These are phyloP conservation scores for Nothopassalora personata DNA, from an alignment of 2,329 filamentous ascomycete genomes.

Conservation along the genomic window DNA sequence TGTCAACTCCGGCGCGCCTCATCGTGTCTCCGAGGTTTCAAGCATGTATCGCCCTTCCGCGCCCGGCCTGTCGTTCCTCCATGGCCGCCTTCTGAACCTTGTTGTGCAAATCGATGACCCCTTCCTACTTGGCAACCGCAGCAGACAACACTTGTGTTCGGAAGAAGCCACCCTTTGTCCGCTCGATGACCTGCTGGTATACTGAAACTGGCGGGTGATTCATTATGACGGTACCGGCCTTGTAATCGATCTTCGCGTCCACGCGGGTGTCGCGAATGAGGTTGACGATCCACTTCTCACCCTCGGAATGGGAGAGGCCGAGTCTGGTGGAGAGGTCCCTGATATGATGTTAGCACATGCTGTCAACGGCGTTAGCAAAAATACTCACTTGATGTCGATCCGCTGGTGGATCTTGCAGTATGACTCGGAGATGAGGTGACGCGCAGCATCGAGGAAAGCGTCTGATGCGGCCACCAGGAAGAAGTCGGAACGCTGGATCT, in stretches of 20 bases:
- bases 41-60: not conserved
- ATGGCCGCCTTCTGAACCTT: not conserved
- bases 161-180: conserved; percentile 98
- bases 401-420: conserved; percentile 99
- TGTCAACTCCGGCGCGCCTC: conserved; percentile 6
- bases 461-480: conserved; percentile 84
- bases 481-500: conserved; percentile 89
- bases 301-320: conserved; percentile 86
- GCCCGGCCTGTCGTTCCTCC: not conserved
- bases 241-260: conserved; percentile 98
- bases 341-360: conserved; percentile 15
- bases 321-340: conserved; percentile 86
- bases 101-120: not conserved
- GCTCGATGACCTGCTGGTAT: conserved; percentile 98
- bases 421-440: conserved; percentile 95
- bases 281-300: conserved; percentile 99
- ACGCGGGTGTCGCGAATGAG: conserved; percentile 95
- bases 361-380: not conserved
- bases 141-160: conserved; percentile 84
- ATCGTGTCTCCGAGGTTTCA: not conserved
- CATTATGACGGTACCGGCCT: conserved; percentile 98
- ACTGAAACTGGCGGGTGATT: conserved; percentile 98
- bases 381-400: conserved; percentile 81
- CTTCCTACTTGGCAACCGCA: conserved; percentile 43
- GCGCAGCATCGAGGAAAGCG: conserved; percentile 84